Evolutionary conservation across 352 stramenopile genomes (phyloP).

Genomic region (Globisporangium carolinianum): DNA sequence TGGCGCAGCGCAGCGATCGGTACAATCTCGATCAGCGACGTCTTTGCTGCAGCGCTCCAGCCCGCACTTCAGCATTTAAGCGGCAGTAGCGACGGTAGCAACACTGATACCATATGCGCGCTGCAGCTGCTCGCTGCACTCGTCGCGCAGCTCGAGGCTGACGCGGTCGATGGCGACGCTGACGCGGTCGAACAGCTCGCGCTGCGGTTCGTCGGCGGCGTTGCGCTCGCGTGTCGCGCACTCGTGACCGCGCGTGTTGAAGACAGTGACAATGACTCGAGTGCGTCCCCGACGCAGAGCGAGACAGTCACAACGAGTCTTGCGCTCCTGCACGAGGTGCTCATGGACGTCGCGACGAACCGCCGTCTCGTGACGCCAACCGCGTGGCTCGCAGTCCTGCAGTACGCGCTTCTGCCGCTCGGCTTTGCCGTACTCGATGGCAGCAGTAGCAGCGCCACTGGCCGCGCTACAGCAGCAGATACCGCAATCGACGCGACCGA

Average conservation of each 20-base stretch:
- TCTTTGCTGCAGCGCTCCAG: slow-evolving; percentile 57
- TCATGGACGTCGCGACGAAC: slow-evolving; percentile 18
- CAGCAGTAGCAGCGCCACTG: slow-evolving; percentile 4
- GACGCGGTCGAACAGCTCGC: slow-evolving; percentile 23
- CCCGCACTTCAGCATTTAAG: slow-evolving; percentile 31
- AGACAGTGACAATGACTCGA: neutral
- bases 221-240: slow-evolving; percentile 43
- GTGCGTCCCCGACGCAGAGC: slow-evolving; percentile 14
- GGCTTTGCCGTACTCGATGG: slow-evolving; percentile 47
- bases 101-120: slow-evolving; percentile 14
- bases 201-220: slow-evolving; percentile 49
- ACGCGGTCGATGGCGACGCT: slow-evolving; percentile 28
- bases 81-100: slow-evolving; percentile 11
- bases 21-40: slow-evolving; percentile 49
- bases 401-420: slow-evolving; percentile 46
- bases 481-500: neutral
- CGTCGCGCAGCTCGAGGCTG: slow-evolving; percentile 31
- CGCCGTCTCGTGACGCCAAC: slow-evolving; percentile 23
- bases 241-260: slow-evolving; percentile 19
- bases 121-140: slow-evolving; percentile 52
- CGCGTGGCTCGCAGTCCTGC: slow-evolving; percentile 56
- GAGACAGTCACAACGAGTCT: slow-evolving; percentile 37
- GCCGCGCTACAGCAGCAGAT: neutral
- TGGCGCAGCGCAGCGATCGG: slow-evolving; percentile 40
- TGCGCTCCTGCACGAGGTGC: slow-evolving; percentile 49